phyloP scores from a whole-genome alignment of 129 eudicot species.

The Tagetes patula region DNA sequence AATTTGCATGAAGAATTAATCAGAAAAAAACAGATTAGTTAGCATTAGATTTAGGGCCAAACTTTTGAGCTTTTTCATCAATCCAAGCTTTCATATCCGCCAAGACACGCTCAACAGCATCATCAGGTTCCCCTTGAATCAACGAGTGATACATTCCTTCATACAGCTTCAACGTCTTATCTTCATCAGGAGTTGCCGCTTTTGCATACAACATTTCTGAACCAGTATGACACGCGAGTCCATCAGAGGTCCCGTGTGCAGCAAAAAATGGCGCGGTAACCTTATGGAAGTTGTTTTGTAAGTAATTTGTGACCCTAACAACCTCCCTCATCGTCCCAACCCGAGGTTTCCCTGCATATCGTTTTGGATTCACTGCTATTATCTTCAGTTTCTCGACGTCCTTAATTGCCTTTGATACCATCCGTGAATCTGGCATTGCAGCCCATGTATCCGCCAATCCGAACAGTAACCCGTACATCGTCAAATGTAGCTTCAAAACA shows the following conservation, averaged over 20 bases:
- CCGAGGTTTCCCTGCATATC: conserved; percentile 67
- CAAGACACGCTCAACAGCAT: conserved; percentile 53
- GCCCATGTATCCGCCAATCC: conserved; percentile 96
- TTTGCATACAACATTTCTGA: conserved; percentile 68
- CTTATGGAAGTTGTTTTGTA: conserved; percentile 63
- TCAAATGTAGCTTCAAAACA: conserved; percentile 44
- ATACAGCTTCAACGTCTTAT: conserved; percentile 64
- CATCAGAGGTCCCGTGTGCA: conserved; percentile 71
- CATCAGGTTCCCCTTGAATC: conserved; percentile 92
- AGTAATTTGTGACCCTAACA: conserved; percentile 51
- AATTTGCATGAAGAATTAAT: not conserved
- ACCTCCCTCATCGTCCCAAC: conserved; percentile 90
- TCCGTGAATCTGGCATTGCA: conserved; percentile 66
- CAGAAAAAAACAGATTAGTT: not conserved
- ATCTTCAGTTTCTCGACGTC: conserved; percentile 67
- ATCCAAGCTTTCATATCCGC: conserved; percentile 90
- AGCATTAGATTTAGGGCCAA: conserved; percentile 36
- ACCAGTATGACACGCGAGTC: conserved; percentile 56
- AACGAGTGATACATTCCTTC: conserved; percentile 84
- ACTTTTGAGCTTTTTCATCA: conserved; percentile 62
- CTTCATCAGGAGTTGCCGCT: conserved; percentile 48
- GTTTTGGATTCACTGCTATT: conserved; percentile 62
- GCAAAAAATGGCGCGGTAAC: conserved; percentile 62
- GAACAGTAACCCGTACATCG: conserved; percentile 69
- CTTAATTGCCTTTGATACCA: conserved; percentile 68